Base-by-base conservation (phyloP, 2,329 filamentous ascomycete genomes). In the Orbilia brochopaga region DNA sequence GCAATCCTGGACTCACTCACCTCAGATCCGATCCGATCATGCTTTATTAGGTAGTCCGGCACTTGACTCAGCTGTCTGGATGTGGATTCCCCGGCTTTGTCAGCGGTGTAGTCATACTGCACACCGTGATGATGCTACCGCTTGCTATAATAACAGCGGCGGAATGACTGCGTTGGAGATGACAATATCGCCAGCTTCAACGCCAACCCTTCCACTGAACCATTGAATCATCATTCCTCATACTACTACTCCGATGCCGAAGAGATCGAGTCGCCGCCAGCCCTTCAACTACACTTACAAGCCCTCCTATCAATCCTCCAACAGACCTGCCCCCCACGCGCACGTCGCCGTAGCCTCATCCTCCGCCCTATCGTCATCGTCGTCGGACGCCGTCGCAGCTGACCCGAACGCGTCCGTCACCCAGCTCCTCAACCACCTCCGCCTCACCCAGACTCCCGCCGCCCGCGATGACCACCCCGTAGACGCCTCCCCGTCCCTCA, bases 371-470 rank as follows among this genome's bases (percentile, higher is more conserved):
- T 21, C 40, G 42, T 19, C 46, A 24, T 6, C 40, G 19, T 13
- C 60, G 1, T 17, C 40, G 42, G 46, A 40, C 44, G 50, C 46
- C 37, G 24, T 50, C 51, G 50, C 42, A 27, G 56, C 23, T 40
- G 50, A 42, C 51, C 13, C 24, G 52, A 62, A 53, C 17, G 48
- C 62, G 21, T 42, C 46, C 53, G 76, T 77, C 37, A 77, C 76
- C 70, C 61, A 63, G 27, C 74, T 76, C 23, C 74, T 77, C 37
- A 59, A 70, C 1, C 74, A 75, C 37, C 74, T 77, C 5, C 74
- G 76, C 8, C 40, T 69, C 15, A 73, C 69, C 44, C 74, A 75
- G 48, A 24, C 37, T 8, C 53, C 61, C 21, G 2, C 44, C 17
- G 40, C 51, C 11, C 32, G 53, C 11, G n/a, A 61, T n/a, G 66